A percentile compares a stretch with the other conserved stretches of the same genome.
phyloP scores from a whole-genome alignment of 2,329 filamentous ascomycete genomes.

The Venturia aucupariae region DNA sequence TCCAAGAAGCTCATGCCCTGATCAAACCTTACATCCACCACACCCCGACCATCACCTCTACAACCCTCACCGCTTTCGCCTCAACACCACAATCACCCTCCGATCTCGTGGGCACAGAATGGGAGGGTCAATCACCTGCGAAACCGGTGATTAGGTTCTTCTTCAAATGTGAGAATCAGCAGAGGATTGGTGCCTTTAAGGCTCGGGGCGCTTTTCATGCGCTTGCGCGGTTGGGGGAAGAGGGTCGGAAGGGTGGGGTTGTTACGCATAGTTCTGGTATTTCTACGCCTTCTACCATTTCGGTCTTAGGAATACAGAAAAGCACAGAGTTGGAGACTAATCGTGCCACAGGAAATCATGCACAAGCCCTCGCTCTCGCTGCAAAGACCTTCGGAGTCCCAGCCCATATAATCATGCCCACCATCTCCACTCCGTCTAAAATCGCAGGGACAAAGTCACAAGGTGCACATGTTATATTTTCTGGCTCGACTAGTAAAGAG shows the following conservation, averaged over 20 bases:
- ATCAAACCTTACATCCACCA: constrained; percentile 70
- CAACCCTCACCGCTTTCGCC: constrained; percentile 63
- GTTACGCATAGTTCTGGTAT: constrained; percentile 83
- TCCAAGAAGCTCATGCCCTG: constrained; percentile 60
- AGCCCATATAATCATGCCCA: constrained; percentile 86
- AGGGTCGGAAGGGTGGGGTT: constrained; percentile 60
- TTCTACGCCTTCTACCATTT: constrained; percentile 16
- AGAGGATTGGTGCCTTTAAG: constrained; percentile 89
- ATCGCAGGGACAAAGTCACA: constrained; percentile 73
- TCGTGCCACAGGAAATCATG: constrained; percentile 66
- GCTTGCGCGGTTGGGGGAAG: constrained; percentile 58
- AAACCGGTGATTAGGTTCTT: constrained; percentile 63
- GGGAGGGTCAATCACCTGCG: constrained; percentile 49
- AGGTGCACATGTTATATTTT: constrained; percentile 70
- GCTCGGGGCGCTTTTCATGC: constrained; percentile 85
- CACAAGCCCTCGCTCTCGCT: constrained; percentile 82
- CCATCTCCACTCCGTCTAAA: constrained; percentile 76
- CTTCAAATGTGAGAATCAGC: constrained; percentile 95
- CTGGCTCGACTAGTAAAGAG: constrained; percentile 69
- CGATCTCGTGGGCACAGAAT: constrained; percentile 47
- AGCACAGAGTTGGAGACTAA: background rate
- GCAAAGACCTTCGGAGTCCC: constrained; percentile 64
- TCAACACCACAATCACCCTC: constrained; percentile 55
- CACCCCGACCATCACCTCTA: constrained; percentile 75
- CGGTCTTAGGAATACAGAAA: background rate